Base-by-base conservation (phyloP, 345 rosid species). In the Physaria fendleri region DNA sequence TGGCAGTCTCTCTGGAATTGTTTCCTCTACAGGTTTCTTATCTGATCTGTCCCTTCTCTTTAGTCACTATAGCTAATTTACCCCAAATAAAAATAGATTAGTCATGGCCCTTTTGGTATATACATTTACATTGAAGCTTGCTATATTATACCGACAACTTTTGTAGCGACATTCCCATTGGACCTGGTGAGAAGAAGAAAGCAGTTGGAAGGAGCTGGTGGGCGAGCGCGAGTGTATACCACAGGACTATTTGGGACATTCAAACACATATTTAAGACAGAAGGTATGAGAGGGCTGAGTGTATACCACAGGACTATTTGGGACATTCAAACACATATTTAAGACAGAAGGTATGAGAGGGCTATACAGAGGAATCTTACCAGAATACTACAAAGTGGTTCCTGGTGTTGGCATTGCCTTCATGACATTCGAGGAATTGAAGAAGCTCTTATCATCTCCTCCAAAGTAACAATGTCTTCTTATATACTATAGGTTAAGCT, bases 1-100 rank as follows among this genome's bases (percentile, higher is more conserved):
- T 69, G 99, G 97, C 64, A 87, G 99, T 68, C 82, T 90, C 56
- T 90, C 99, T 1, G 96, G 99, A 77, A 75, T 93, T 76, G 97
- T 82, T 35, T 85, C 99, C 32, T 90, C 99, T 11, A 93, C 99
- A 64, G 97, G 97, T 87, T 72, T 79, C 72, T 72, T 32, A 66
- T 62, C 18, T 10, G 8, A 28, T 29, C 7, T n/a, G 18, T 20
- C 28, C 17, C 57, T 33, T 33, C 17, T 30, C 27, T 52, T 18
- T 52, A 52, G 57, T 32, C 33, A 20, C 17, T 11, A 32, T 32
- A 51, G 17, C 27, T 51, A 12, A 50, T 29, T 1, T 17, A 50
- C 5, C 39, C 12, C 8, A 49, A 16, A 32, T 1, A 51, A 30
- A 10, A 8, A 1, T 8, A 29, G 30, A 65, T 46, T n/a, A 1